Conservation (phyloP, 106 monocot genomes). For the Platanthera guangdongensis region DNA sequence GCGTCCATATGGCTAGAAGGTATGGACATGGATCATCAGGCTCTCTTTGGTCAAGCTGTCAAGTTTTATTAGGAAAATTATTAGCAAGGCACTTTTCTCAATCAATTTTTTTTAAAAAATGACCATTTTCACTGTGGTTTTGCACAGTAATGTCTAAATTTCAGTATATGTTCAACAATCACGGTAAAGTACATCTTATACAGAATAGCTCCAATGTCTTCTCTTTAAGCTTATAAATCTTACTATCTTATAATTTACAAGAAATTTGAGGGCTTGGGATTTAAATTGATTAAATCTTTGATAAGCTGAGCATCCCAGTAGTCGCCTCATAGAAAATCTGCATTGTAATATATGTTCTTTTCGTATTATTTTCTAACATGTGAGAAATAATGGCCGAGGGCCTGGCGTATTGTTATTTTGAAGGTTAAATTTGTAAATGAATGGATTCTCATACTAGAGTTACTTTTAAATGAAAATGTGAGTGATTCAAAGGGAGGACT, state of each 20-base stretch:
- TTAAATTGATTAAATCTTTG: background rate
- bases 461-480: background rate
- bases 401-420: background rate
- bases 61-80: slow-evolving; percentile 2
- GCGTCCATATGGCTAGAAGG: slow-evolving; percentile 71
- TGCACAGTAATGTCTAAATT: background rate
- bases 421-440: background rate
- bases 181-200: background rate
- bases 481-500: too few species aligned
- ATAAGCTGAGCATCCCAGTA: background rate
- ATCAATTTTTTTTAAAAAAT: background rate
- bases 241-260: background rate
- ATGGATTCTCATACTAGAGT: background rate
- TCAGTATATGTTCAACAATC: background rate
- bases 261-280: background rate
- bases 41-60: slow-evolving; percentile 57
- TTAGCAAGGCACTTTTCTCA: background rate
- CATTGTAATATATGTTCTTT: background rate
- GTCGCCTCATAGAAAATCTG: background rate
- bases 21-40: slow-evolving; percentile 59
- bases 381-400: too few species aligned
- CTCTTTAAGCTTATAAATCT: too few species aligned
- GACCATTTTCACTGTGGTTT: background rate
- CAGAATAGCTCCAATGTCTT: too few species aligned
- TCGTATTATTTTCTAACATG: too few species aligned